Evolutionary conservation across 805 yeast species (phyloP).

Genomic region (Kodamaea laetipori): DNA sequence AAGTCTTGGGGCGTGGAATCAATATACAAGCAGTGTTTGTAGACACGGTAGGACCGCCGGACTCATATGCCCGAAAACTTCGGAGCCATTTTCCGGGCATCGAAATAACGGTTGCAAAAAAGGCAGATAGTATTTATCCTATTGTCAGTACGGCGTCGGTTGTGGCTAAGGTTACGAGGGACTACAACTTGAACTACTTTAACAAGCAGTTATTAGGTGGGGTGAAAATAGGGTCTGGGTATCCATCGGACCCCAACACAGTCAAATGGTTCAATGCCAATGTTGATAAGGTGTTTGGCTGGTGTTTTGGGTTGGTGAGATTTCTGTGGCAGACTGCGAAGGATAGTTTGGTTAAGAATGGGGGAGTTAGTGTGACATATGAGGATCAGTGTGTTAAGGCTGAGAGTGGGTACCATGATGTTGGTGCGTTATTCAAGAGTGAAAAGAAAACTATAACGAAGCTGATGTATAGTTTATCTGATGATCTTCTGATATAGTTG

Average conservation of each 20-base stretch:
- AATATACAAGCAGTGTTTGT: conserved; percentile 73
- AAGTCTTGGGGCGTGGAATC: conserved; percentile 62
- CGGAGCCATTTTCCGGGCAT: conserved; percentile 66
- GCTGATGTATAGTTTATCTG: conserved; percentile 6
- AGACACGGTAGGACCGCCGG: conserved; percentile 98
- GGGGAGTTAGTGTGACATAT: conserved; percentile 62
- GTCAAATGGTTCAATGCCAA: conserved; percentile 65
- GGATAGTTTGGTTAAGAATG: conserved; percentile 60
- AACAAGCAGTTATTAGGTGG: conserved; percentile 31
- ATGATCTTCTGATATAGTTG: conserved; percentile 1
- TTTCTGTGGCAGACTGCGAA: conserved; percentile 95
- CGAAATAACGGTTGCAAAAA: conserved; percentile 81
- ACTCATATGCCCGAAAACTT: conserved; percentile 74
- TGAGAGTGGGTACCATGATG: conserved; percentile 33
- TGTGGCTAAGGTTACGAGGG: conserved; percentile 96
- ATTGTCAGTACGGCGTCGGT: conserved; percentile 93
- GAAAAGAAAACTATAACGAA: conserved; percentile 7
- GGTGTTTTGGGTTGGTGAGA: conserved; percentile 72
- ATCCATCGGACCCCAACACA: conserved; percentile 91
- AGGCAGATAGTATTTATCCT: conserved; percentile 91
- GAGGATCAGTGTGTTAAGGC: conserved; percentile 44
- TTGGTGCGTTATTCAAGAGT: conserved; percentile 22
- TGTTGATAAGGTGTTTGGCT: conserved; percentile 79
- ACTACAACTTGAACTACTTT: conserved; percentile 50
- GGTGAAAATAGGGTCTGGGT: conserved; percentile 78